Conservation (phyloP, 768 basidiomycete species). For the Boletus eberwhitei region DNA sequence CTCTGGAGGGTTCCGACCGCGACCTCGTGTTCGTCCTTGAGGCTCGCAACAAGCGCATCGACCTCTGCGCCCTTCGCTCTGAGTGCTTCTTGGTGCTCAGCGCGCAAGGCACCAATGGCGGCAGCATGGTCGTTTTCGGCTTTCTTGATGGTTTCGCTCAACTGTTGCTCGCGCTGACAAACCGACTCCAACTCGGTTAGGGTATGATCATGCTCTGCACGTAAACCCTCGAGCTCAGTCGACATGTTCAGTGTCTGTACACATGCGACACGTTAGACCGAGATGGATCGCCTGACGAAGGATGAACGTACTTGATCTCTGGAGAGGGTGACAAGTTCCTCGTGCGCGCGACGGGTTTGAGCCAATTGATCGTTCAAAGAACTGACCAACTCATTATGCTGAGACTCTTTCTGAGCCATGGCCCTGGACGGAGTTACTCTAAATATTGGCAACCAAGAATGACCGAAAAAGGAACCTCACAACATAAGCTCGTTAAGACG, state of each 20-base stretch:
- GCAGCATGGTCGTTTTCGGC: slow-evolving; percentile 48
- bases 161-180: slow-evolving; percentile 52
- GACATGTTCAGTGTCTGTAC: slow-evolving; percentile 81
- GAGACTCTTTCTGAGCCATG: slow-evolving; percentile 96
- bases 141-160: slow-evolving; percentile 48
- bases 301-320: slow-evolving; percentile 69
- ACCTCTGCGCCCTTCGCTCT: slow-evolving; percentile 40
- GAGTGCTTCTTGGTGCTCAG: slow-evolving; percentile 45
- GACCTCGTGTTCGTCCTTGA: slow-evolving; percentile 50
- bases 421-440: slow-evolving; percentile 49
- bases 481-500: slow-evolving; percentile 90
- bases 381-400: slow-evolving; percentile 80
- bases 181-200: slow-evolving; percentile 52
- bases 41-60: slow-evolving; percentile 38
- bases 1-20: slow-evolving; percentile 37
- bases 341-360: slow-evolving; percentile 73
- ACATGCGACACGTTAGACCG: not conserved
- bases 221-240: slow-evolving; percentile 75
- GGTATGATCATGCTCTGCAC: slow-evolving; percentile 54
- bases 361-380: slow-evolving; percentile 62
- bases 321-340: slow-evolving; percentile 76
- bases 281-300: not conserved
- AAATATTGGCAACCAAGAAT: slow-evolving; percentile 6
- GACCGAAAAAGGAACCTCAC: slow-evolving; percentile 42
- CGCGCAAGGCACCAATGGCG: slow-evolving; percentile 46